Conservation (phyloP, 2,329 filamentous ascomycete species). For the Pyrenophora graminea region DNA sequence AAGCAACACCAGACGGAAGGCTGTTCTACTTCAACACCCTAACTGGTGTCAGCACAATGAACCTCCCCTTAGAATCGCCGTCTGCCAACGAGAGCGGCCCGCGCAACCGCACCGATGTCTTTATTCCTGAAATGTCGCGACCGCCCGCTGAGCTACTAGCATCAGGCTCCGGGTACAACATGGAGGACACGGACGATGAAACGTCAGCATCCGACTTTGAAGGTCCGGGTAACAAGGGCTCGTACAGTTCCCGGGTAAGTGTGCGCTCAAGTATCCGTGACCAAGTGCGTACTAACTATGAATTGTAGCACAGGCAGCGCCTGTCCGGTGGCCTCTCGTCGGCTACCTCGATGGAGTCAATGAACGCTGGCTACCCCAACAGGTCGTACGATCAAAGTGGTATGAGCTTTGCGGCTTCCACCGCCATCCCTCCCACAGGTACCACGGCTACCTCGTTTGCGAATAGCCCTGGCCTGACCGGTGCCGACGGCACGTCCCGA, state of each 20-base stretch:
- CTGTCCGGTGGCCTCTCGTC: slow-evolving; percentile 75
- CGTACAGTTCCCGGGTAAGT: slow-evolving; percentile 70
- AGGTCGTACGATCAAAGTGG: slow-evolving; percentile 52
- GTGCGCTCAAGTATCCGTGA: not conserved
- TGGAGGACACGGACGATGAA: slow-evolving; percentile 89
- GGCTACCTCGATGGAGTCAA: slow-evolving; percentile 88
- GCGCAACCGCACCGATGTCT: slow-evolving; percentile 83
- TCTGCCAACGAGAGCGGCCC: slow-evolving; percentile 82
- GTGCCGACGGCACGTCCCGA: slow-evolving; percentile 60
- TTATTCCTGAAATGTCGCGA: slow-evolving; percentile 84
- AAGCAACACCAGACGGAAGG: slow-evolving; percentile 89
- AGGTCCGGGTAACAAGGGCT: slow-evolving; percentile 73
- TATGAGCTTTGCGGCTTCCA: slow-evolving; percentile 51
- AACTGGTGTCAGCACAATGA: slow-evolving; percentile 92
- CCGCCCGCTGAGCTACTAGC: slow-evolving; percentile 92
- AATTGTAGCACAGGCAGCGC: slow-evolving; percentile 54
- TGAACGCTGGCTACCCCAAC: slow-evolving; percentile 69
- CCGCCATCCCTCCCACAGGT: slow-evolving; percentile 53
- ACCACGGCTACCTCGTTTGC: slow-evolving; percentile 61
- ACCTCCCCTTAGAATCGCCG: slow-evolving; percentile 90
- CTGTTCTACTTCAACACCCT: slow-evolving; percentile 98
- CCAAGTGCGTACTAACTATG: slow-evolving; percentile 21
- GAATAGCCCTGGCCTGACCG: slow-evolving; percentile 51
- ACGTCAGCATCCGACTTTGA: slow-evolving; percentile 82
- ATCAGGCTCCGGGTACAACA: slow-evolving; percentile 74